Conservation (phyloP, 2,329 filamentous ascomycete genomes). For the Cladosporium velox region DNA sequence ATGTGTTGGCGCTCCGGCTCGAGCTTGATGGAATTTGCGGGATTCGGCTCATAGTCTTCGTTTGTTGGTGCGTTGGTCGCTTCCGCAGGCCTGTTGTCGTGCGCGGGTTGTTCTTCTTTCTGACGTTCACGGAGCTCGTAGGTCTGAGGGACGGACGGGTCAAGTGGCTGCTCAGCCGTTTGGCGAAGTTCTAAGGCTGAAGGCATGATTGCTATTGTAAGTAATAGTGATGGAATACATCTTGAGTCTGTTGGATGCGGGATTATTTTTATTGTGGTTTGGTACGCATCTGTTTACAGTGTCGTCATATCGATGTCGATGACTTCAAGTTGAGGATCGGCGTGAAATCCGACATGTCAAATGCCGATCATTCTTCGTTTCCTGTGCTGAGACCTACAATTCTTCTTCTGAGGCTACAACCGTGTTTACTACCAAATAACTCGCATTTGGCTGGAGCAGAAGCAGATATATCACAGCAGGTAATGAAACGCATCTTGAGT, state of each 20-base stretch:
- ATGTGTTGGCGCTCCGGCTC: slow-evolving; percentile 43
- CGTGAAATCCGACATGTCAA: not conserved
- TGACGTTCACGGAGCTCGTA: slow-evolving; percentile 21
- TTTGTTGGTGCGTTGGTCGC: slow-evolving; percentile 31
- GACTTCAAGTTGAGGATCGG: slow-evolving; percentile 9
- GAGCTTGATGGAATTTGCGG: slow-evolving; percentile 39
- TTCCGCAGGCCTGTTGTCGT: slow-evolving; percentile 13
- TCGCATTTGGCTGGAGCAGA: not conserved
- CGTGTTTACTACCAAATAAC: not conserved
- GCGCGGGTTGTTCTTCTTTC: slow-evolving; percentile 16
- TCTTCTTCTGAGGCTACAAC: not conserved
- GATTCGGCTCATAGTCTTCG: slow-evolving; percentile 48
- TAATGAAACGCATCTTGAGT: not conserved
- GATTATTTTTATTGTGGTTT: not conserved
- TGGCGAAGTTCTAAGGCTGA: slow-evolving; percentile 18
- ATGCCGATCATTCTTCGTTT: slow-evolving; percentile 3
- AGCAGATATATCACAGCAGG: not conserved
- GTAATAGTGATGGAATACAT: not conserved
- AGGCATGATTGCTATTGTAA: slow-evolving; percentile 10
- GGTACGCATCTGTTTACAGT: not conserved
- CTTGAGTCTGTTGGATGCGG: not conserved
- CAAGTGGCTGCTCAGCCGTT: slow-evolving; percentile 15
- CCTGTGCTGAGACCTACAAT: not conserved
- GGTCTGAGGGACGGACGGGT: slow-evolving; percentile 19
- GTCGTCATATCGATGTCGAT: slow-evolving; percentile 16